Conservation (phyloP, 805 yeast species). For the Yamadazyma phyllophila region DNA sequence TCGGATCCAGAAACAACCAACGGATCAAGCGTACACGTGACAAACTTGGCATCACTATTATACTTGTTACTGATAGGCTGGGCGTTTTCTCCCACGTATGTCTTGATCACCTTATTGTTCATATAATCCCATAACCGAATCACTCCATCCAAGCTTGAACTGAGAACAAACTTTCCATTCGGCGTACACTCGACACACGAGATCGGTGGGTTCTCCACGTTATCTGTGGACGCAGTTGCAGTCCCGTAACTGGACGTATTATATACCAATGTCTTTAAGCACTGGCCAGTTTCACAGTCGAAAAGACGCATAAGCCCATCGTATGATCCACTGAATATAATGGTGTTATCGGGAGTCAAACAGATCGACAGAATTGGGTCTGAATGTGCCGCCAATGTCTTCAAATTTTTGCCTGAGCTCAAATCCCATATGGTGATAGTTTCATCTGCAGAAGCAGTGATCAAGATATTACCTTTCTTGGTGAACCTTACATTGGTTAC, state of each 20-base stretch:
- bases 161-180: conserved; percentile 74
- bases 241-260: conserved; percentile 61
- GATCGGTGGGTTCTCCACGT: conserved; percentile 62
- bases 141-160: conserved; percentile 77
- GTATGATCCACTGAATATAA: conserved; percentile 81
- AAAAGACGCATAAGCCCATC: conserved; percentile 91
- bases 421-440: conserved; percentile 91
- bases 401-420: conserved; percentile 61
- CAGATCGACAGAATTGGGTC: conserved; percentile 82
- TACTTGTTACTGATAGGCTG: conserved; percentile 48
- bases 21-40: conserved; percentile 35
- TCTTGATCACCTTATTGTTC: conserved; percentile 75
- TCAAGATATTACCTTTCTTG: conserved; percentile 70
- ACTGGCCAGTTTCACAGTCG: conserved; percentile 86
- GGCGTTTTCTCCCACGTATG: conserved; percentile 43
- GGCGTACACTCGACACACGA: conserved; percentile 71
- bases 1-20: conserved; percentile 64
- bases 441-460: conserved; percentile 87
- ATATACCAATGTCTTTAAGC: conserved; percentile 83
- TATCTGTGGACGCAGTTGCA: conserved; percentile 55
- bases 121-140: conserved; percentile 85
- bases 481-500: conserved; percentile 72
- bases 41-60: conserved; percentile 52
- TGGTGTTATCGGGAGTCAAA: conserved; percentile 73
- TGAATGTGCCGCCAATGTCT: conserved; percentile 87